These are phyloP conservation scores for Metschnikowia continentalis DNA, from an alignment of 805 yeast genomes.

Conservation along the genomic window DNA sequence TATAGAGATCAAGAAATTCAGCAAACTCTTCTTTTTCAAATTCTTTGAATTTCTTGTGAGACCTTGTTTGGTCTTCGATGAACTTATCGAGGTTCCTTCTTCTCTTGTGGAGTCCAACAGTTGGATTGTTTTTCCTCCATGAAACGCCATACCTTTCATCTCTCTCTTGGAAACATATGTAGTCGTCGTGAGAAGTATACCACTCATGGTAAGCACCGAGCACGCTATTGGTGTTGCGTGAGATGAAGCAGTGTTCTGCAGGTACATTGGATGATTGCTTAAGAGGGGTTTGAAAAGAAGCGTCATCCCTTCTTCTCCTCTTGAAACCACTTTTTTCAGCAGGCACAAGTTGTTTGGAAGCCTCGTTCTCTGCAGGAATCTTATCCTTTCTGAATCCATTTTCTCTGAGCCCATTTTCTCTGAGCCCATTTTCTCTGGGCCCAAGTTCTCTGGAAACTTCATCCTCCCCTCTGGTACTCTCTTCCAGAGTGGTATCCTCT, in stretches of 20 bases:
- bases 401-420: too few species aligned
- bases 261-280: background rate
- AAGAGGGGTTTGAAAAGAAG: background rate
- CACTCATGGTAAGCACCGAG: background rate
- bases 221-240: background rate
- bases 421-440: too few species aligned
- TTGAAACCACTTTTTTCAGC: background rate
- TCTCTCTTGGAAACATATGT: background rate
- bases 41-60: background rate
- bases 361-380: too few species aligned
- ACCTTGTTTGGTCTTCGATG: background rate
- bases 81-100: background rate
- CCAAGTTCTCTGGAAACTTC: too few species aligned
- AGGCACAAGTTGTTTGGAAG: background rate
- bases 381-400: too few species aligned
- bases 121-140: slow-evolving; percentile 1
- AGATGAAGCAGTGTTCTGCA: background rate
- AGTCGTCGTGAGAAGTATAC: background rate
- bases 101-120: background rate
- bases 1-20: background rate
- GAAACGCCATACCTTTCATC: background rate
- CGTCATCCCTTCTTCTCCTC: background rate
- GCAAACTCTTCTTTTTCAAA: background rate
- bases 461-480: background rate
- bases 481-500: background rate